Evolutionary conservation across 179 eudicot genomes (phyloP), one percentile per base, ranked within the genome.

Genomic region (Drosera spatulata): DNA sequence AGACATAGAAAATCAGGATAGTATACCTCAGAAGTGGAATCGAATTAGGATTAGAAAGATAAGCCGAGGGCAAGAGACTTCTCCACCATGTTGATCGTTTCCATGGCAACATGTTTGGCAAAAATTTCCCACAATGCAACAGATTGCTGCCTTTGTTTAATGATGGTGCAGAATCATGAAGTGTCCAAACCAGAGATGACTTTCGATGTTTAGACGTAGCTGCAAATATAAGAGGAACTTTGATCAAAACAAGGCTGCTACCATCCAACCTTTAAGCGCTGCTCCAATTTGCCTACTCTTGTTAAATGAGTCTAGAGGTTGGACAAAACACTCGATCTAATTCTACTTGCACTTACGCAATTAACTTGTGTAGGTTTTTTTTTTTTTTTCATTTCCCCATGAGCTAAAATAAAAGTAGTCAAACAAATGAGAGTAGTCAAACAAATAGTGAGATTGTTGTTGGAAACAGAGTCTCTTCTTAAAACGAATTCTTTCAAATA

Each of bases 21-120:
- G 59, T 49, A 61, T 69, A 83, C 90, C 84, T 73, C 70, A 77
- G 68, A 10, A 56, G 54, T 64, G 79, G 60, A 44, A 66, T 54
- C 41, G 84, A 64, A 62, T 63, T 70, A 56, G 60, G 66, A 64
- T 59, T 71, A 51, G 76, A 54, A 43, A 42, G 49, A 45, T 75
- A 63, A 59, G 75, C 59, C 41, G 77, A 61, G 60, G 54, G 72
- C 68, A 74, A 73, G 65, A 74, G 71, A 80, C 68, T 79, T 74
- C 85, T 84, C 73, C 85, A 64, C 60, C 77, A 69, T 54, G 85
- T 75, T 57, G 90, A 71, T 81, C 90, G 80, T 80, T 89, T 93
- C 95, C 96, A 84, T 40, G 96, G 96, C 63, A 89, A 70, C 59
- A 86, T 66, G 56, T 73, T 76, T 10, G 96, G 84, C 75, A 75